Evolutionary conservation across 129 eudicot genomes (phyloP).

Genomic region (Erigeron canadensis): DNA sequence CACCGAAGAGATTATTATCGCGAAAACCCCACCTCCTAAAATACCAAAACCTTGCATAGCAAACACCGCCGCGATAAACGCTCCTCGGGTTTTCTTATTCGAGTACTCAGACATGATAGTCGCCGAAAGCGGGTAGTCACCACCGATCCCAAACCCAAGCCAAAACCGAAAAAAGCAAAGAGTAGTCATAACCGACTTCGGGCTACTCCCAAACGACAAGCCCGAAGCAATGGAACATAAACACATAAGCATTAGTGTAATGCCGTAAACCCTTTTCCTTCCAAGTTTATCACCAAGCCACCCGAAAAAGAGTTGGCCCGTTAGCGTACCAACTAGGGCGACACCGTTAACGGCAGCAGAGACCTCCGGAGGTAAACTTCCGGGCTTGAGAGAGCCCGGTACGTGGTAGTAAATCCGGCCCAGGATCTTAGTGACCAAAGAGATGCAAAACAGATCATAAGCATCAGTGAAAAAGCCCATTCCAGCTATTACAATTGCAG

Average conservation of each 20-base stretch:
- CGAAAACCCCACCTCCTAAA: slow-evolving; percentile 46
- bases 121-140: slow-evolving; percentile 54
- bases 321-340: slow-evolving; percentile 49
- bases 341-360: slow-evolving; percentile 57
- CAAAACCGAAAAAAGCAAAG: slow-evolving; percentile 61
- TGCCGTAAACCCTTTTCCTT: slow-evolving; percentile 51
- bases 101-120: slow-evolving; percentile 62
- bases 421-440: slow-evolving; percentile 51
- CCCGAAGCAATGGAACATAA: slow-evolving; percentile 50
- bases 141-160: slow-evolving; percentile 63
- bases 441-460: slow-evolving; percentile 58
- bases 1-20: slow-evolving; percentile 32
- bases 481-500: slow-evolving; percentile 57
- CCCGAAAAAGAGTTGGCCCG: slow-evolving; percentile 54
- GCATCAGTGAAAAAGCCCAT: slow-evolving; percentile 70
- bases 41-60: slow-evolving; percentile 70
- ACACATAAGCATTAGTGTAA: slow-evolving; percentile 57
- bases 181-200: slow-evolving; percentile 44
- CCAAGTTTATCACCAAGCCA: slow-evolving; percentile 60
- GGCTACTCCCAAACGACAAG: slow-evolving; percentile 43
- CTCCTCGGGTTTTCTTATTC: slow-evolving; percentile 56
- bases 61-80: slow-evolving; percentile 55
- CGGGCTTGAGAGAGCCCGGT: slow-evolving; percentile 47
- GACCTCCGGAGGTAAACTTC: slow-evolving; percentile 45
- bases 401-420: slow-evolving; percentile 52